Base-by-base conservation (phyloP, 2,329 filamentous ascomycete species). In the Zasmidium citrigriseum region DNA sequence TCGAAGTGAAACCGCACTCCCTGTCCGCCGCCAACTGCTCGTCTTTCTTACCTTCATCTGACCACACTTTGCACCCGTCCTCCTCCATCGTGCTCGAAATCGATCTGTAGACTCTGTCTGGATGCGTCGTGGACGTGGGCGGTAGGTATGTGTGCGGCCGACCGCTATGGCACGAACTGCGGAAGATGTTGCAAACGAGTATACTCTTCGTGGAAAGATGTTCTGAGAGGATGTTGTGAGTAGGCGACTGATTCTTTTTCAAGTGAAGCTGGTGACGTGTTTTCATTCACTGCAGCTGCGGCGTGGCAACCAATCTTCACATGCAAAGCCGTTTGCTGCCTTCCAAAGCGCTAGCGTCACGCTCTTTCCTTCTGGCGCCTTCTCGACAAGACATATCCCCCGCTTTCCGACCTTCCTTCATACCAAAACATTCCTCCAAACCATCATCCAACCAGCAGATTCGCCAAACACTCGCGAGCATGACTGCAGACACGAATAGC, bases 261-360 rank as follows among this genome's bases (percentile, higher is more conserved):
- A 22, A 51, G 54, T 56, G 46, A 56, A 45, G 22, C 34, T 41
- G 7, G 27, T 7, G 14, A 34, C 27, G 27, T 34, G 7, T 34
- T 14, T 34, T 34, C 27, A 44, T 18, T 46, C 46, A 21, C n/a
- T 44, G 24, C 27, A 18, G 25, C n/a, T 34, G 27, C 27, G 27
- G 7, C 12, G 34, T 41, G 34, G 34, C 34, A n/a, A 41, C 14
- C 14, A 18, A 20, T 34, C 29, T 27, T 47, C 49, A 48, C 49
- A 58, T 58, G 55, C 55, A 54, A 27, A 25, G 25, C 41, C 55
- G 50, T 58, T 58, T 58, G 55, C 38, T 57, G 18, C 12, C n/a
- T 11, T 25, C 34, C 46, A 24, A 23, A 18, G 24, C 22, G 47
- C 47, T 20, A 23, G n/a, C 47, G n/a, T 25, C 22, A 14, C 47